Evolutionary conservation across 2,329 filamentous ascomycete genomes (phyloP), one percentile per base, ranked within the genome.

Genomic region (Hypoxylon sp.): DNA sequence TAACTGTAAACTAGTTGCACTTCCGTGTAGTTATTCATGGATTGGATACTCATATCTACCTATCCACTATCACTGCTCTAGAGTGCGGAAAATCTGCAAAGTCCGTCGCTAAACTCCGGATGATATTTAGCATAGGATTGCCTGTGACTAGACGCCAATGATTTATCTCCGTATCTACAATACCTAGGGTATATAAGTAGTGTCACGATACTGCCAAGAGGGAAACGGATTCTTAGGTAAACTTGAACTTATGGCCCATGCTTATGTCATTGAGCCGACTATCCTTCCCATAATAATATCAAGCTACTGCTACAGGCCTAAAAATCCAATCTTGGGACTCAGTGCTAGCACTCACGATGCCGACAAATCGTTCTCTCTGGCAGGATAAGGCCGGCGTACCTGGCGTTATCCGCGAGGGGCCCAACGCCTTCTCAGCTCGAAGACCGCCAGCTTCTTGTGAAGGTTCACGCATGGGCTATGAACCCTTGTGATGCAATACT

Each of bases 321-420:
- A 41, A 2, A n/a, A 19, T 16, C 3, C 11, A 27, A 8, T 3
- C 30, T 2, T 29, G 3, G 43, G 9, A 9, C 5, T 32, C 11
- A 11, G 2, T 12, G 3, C 14, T 5, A 16, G 45, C 41, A 19
- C 19, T 27, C 7, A 55, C 21, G 7, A 65, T 65, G 62, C n/a
- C 46, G 25, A 57, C 85, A 29, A 72, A 73, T 39, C 65, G 67
- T 32, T 58, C 69, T 14, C 41, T 72, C 32, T 73, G 70, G 71
- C 71, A 73, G 52, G 70, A 73, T 21, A 54, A 43, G 5, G 37
- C 58, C 34, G 71, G 65, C 16, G 65, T 68, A 7, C 65, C 66
- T 1, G 71, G 71, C 27, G 61, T 67, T 0, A 63, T 73, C 47
- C 71, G 71, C 30, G 68, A 68, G 32, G 32, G 52, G 41, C 9